A percentile compares a stretch with the other conserved stretches of the same genome.
These are phyloP conservation scores for Lasiosphaeria ovina DNA, from an alignment of 495 filamentous ascomycete species.

Conservation along the genomic window DNA sequence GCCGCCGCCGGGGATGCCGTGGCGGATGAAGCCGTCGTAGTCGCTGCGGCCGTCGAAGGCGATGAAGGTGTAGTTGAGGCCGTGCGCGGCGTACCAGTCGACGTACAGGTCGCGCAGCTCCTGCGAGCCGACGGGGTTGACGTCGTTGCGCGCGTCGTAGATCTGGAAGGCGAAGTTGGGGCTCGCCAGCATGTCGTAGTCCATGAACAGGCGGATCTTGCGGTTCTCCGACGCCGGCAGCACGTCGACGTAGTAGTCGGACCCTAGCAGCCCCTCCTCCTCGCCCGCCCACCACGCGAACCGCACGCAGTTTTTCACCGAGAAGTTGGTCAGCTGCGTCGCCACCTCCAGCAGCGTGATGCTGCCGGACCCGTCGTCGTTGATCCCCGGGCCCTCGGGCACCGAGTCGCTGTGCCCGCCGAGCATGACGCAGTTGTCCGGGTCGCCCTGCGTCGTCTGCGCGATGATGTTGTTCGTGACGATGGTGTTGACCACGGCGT, in stretches of 20 bases:
- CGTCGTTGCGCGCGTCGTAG: conserved; percentile 45
- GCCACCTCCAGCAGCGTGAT: conserved; percentile 55
- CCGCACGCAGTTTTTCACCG: conserved; percentile 55
- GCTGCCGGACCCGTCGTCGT: conserved; percentile 55
- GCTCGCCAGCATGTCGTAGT: conserved; percentile 59
- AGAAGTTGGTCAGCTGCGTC: conserved; percentile 47
- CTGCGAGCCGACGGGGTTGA: conserved; percentile 49
- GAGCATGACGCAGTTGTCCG: conserved; percentile 56
- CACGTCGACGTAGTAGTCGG: conserved; percentile 52
- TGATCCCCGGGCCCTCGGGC: conserved; percentile 48
- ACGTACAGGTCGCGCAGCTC: conserved; percentile 52
- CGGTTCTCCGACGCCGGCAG: conserved; percentile 49
- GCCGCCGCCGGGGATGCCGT: conserved; percentile 54
- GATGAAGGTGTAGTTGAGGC: conserved; percentile 51
- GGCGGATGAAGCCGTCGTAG: conserved; percentile 54
- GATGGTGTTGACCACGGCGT: conserved; percentile 45
- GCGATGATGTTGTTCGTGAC: conserved; percentile 54
- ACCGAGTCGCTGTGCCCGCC: conserved; percentile 58
- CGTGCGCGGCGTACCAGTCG: conserved; percentile 47
- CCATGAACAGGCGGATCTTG: conserved; percentile 58
- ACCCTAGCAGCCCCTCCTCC: conserved; percentile 58
- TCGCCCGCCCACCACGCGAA: conserved; percentile 60
- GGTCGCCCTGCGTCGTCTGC: conserved; percentile 54
- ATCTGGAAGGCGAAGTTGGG: conserved; percentile 56
- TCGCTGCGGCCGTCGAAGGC: conserved; percentile 57